A percentile compares a stretch with the other conserved stretches of the same genome.
These are phyloP conservation scores for Hypomyces perniciosus DNA, from an alignment of 2,329 filamentous ascomycete species.

Conservation along the genomic window DNA sequence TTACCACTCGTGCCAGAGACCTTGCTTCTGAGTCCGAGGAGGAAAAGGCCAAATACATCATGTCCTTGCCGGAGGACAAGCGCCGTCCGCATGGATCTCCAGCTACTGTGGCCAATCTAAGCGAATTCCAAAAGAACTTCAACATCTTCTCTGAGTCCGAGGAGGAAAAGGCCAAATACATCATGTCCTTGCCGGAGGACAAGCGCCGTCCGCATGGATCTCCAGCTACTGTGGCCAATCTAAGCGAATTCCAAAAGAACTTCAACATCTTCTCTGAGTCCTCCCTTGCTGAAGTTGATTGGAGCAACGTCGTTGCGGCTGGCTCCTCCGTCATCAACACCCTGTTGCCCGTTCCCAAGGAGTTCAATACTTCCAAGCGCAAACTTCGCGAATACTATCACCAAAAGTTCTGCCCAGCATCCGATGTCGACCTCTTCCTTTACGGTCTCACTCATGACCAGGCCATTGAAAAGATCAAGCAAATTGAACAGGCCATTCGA, in stretches of 20 bases:
- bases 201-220: conserved; percentile 58
- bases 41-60: conserved; percentile 62
- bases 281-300: conserved; percentile 68
- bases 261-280: conserved; percentile 79
- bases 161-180: conserved; percentile 57
- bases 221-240: conserved; percentile 59
- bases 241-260: conserved; percentile 70
- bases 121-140: conserved; percentile 74
- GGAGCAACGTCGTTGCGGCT: conserved; percentile 75
- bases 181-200: conserved; percentile 60
- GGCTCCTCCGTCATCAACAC: conserved; percentile 78
- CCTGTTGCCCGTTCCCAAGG: conserved; percentile 62
- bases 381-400: conserved; percentile 70
- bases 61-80: conserved; percentile 56
- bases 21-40: conserved; percentile 50
- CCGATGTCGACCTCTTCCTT: conserved; percentile 81
- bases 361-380: conserved; percentile 57
- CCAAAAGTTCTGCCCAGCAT: conserved; percentile 72
- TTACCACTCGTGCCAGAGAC: conserved; percentile 59
- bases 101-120: conserved; percentile 60
- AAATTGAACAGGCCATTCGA: conserved; percentile 69
- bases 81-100: conserved; percentile 57
- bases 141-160: conserved; percentile 73
- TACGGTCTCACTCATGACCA: conserved; percentile 73
- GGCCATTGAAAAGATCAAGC: conserved; percentile 75